phyloP scores from a whole-genome alignment of 768 basidiomycete genomes.

The Pleurotus salmoneostramineus region DNA sequence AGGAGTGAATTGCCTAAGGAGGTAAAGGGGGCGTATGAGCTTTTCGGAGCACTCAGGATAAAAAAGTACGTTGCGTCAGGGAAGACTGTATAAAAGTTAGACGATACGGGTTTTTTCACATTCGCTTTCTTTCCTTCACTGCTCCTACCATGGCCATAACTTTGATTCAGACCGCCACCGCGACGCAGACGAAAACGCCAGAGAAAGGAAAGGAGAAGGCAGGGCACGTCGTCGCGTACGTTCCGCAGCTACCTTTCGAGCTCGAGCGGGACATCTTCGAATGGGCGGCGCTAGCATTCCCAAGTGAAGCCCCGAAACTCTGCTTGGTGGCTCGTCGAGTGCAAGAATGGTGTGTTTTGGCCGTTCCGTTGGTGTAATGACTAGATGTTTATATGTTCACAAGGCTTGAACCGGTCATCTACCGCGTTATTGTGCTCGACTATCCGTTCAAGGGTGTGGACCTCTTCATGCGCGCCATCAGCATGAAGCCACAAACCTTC shows the following conservation, averaged over 20 bases:
- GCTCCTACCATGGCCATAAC: background rate
- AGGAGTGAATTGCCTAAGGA: too few relatives aligned
- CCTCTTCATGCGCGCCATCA: slow-evolving; percentile 31
- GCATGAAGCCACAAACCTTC: slow-evolving; percentile 27
- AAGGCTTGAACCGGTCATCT: slow-evolving; percentile 34
- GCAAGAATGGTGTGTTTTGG: slow-evolving; percentile 25
- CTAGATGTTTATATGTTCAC: background rate
- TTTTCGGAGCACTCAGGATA: too few relatives aligned
- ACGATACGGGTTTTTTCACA: background rate
- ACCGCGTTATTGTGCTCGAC: slow-evolving; percentile 31
- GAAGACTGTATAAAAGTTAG: too few relatives aligned
- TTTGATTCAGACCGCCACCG: too few relatives aligned
- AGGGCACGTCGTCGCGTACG: background rate
- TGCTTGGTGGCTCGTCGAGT: slow-evolving; percentile 31
- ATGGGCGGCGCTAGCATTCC: slow-evolving; percentile 23
- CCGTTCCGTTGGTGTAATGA: background rate
- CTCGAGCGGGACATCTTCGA: slow-evolving; percentile 36
- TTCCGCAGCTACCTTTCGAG: slow-evolving; percentile 28
- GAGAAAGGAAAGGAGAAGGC: too few relatives aligned
- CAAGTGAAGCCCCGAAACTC: slow-evolving; percentile 22
- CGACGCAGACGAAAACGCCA: too few relatives aligned
- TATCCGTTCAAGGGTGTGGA: slow-evolving; percentile 19
- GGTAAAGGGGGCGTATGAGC: too few relatives aligned
- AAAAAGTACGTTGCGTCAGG: too few relatives aligned
- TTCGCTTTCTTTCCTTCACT: background rate